Base-by-base conservation (phyloP, 139 green algal species). In the Chlorokybus atmophyticus region DNA sequence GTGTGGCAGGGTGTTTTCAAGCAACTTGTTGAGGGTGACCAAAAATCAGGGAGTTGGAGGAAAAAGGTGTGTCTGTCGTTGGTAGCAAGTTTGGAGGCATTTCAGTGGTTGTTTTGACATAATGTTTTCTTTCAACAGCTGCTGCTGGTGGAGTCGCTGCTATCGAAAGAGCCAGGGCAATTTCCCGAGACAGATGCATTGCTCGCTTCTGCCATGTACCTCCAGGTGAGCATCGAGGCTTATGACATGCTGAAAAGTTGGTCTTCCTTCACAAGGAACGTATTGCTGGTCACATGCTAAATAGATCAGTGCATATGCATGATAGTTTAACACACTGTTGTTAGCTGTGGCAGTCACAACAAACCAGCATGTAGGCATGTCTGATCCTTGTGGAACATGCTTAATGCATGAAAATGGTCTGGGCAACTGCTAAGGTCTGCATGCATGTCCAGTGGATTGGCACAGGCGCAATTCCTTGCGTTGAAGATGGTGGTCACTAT, bases 371-470 rank as follows among this genome's bases (percentile, higher is more conserved):
- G 10, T 14, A 44, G 10, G 35, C 10, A 21, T 44, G 10, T 44
- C 35, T 44, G 35, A 44, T 14, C 35, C 10, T 44, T 14, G 10
- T 44, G 35, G 35, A n/a, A n/a, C n/a, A n/a, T n/a, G n/a, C n/a
- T n/a, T n/a, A n/a, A n/a, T n/a, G n/a, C n/a, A n/a, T n/a, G n/a
- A n/a, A n/a, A n/a, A n/a, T n/a, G n/a, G n/a, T n/a, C n/a, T n/a
- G n/a, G n/a, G n/a, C n/a, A n/a, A n/a, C n/a, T n/a, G n/a, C n/a
- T n/a, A n/a, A n/a, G n/a, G n/a, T n/a, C n/a, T n/a, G n/a, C n/a
- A n/a, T n/a, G n/a, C n/a, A n/a, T n/a, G n/a, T n/a, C n/a, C 83
- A 85, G 47, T 95, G 86, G 86, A 77, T 98, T 49, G 82, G 69
- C 69, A 89, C 76, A 2, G 90, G 90, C 7, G 81, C 85, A 7